Evolutionary conservation across 2,329 filamentous ascomycete genomes (phyloP).

Genomic region (Aplosporella prunicola): DNA sequence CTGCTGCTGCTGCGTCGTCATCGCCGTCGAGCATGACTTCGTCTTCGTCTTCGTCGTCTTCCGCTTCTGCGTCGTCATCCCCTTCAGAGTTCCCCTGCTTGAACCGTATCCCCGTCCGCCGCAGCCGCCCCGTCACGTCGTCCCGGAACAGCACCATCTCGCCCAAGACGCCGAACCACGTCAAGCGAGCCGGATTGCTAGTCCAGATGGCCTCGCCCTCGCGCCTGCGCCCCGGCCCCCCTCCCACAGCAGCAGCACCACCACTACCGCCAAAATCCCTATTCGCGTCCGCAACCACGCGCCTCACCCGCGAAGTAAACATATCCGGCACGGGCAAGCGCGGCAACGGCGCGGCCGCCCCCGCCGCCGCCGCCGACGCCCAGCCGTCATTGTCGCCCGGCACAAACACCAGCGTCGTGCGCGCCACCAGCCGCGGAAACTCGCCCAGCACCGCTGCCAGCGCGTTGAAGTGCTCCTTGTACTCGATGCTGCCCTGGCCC

Average conservation of each 20-base stretch:
- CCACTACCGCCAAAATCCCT: conserved; percentile 49
- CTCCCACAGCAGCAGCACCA: no score
- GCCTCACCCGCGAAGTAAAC: conserved; percentile 78
- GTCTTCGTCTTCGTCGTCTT: conserved; percentile 32
- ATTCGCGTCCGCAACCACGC: conserved; percentile 71
- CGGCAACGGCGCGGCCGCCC: conserved; percentile 61
- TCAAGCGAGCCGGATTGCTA: conserved; percentile 73
- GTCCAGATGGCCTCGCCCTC: conserved; percentile 77
- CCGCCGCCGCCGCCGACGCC: conserved; percentile 74
- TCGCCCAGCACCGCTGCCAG: conserved; percentile 75
- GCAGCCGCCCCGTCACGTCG: conserved; percentile 69
- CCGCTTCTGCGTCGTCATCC: conserved; percentile 18
- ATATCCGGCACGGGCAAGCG: conserved; percentile 68
- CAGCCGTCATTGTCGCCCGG: conserved; percentile 98
- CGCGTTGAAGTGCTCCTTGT: conserved; percentile 91
- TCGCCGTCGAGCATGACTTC: conserved; percentile 28
- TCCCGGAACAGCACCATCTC: conserved; percentile 84
- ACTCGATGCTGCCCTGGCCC: conserved; percentile 78
- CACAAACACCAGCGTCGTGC: conserved; percentile 81
- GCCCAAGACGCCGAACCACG: conserved; percentile 76
- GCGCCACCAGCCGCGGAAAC: conserved; percentile 69
- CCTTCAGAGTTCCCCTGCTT: conserved; percentile 44
- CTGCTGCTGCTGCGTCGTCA: conserved; percentile 26
- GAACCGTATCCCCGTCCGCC: conserved; percentile 66
- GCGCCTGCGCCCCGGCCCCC: conserved; percentile 33